A percentile compares a stretch with the other conserved stretches of the same genome.
phyloP scores from a whole-genome alignment of 2,329 filamentous ascomycete species.

The Helminthosporium solani region DNA sequence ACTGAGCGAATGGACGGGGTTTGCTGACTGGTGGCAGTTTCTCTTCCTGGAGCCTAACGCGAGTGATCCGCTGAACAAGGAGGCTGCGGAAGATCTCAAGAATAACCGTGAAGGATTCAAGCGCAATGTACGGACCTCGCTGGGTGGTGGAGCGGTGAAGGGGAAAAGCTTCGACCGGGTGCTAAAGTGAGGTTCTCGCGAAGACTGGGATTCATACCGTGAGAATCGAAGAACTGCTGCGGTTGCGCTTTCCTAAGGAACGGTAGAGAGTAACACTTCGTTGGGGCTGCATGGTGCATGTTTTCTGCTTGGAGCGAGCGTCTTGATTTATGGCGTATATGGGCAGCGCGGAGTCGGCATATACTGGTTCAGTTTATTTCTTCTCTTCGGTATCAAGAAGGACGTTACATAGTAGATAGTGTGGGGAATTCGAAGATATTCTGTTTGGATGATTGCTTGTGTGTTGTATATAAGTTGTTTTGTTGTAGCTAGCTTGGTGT shows the following conservation, averaged over 20 bases:
- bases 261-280: neutral
- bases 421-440: too few relatives aligned
- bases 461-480: too few relatives aligned
- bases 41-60: slow-evolving; percentile 97
- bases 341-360: slow-evolving; percentile 30
- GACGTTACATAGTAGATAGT: too few relatives aligned
- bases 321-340: slow-evolving; percentile 25
- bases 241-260: too few relatives aligned
- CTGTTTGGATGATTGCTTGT: too few relatives aligned
- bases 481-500: too few relatives aligned
- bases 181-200: slow-evolving; percentile 55
- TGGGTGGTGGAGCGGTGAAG: slow-evolving; percentile 77
- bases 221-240: too few relatives aligned
- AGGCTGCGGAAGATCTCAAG: slow-evolving; percentile 89
- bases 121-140: slow-evolving; percentile 80
- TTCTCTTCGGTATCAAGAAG: too few relatives aligned
- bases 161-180: slow-evolving; percentile 77
- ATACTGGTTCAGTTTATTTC: neutral
- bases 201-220: neutral
- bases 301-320: slow-evolving; percentile 21
- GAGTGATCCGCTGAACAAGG: slow-evolving; percentile 96
- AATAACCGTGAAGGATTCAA: slow-evolving; percentile 85
- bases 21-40: slow-evolving; percentile 61
- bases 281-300: neutral
- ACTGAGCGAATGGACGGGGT: too few relatives aligned